phyloP scores from a whole-genome alignment of 169 alveolate genomes.

The Babesia ovis region DNA sequence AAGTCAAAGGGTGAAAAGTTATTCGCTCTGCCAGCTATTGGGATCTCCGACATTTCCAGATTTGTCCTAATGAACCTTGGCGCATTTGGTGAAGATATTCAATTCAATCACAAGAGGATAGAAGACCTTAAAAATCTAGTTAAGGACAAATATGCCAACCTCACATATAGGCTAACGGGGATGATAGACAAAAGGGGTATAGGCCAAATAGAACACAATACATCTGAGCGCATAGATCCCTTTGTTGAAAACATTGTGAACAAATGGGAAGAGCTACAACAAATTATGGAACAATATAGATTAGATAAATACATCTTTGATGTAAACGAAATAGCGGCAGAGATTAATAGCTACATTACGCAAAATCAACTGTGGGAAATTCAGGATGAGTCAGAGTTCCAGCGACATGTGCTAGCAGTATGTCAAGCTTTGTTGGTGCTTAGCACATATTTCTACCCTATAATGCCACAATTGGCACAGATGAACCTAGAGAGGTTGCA shows the following conservation, averaged over 20 bases:
- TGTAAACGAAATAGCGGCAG: conserved; percentile 18
- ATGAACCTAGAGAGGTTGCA: conserved; percentile 30
- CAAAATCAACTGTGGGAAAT: conserved; percentile 38
- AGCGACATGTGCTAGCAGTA: neutral
- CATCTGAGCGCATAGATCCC: neutral
- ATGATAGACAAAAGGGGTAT: conserved; percentile 9
- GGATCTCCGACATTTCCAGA: conserved; percentile 43
- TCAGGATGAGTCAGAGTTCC: neutral
- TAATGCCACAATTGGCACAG: conserved; percentile 38
- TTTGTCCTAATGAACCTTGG: conserved; percentile 61
- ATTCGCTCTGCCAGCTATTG: conserved; percentile 32
- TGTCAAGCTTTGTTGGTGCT: conserved; percentile 29
- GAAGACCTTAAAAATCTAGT: conserved; percentile 5
- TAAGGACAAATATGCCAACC: conserved; percentile 52
- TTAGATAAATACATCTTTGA: conserved; percentile 37
- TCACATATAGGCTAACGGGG: conserved; percentile 42
- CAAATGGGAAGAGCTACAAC: neutral
- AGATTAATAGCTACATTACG: conserved; percentile 44
- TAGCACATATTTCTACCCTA: conserved; percentile 24
- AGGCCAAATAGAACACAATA: neutral
- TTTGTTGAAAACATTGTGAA: conserved; percentile 1
- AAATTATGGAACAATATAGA: conserved; percentile 12
- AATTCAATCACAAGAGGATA: conserved; percentile 17
- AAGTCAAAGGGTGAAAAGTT: conserved; percentile 83
- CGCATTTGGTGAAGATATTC: conserved; percentile 53